Evolutionary conservation across 2,329 filamentous ascomycete species (phyloP), one percentile per base, ranked within the genome.

Genomic region (Hypomyces perniciosus): DNA sequence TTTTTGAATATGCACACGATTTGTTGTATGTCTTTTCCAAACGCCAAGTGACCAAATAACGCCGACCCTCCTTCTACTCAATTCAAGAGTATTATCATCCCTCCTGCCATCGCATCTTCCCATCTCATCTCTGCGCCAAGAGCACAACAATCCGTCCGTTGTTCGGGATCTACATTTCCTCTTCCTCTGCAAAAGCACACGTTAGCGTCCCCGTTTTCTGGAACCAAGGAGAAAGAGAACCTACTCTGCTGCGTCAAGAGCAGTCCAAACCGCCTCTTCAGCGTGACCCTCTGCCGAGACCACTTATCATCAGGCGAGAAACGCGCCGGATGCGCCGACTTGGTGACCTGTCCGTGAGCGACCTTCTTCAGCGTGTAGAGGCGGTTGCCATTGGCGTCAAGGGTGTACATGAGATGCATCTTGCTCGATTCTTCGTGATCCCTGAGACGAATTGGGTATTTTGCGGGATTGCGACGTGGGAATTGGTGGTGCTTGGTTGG

Each of bases 261-360:
- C 57, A 96, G 79, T 44, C 86, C 86, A 67, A 95, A 97, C 65
- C 93, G 81, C 77, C 88, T 90, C 85, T 96, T 96, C 64, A 97
- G 79, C 20, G 90, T 95, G 45, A 97, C 90, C 62, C 93, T 84
- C 75, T 97, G 92, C 67, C 90, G 88, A 65, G 90, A 96, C 81
- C 95, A 97, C 79, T 96, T 96, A 79, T 99, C 93, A 74, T 99
- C 93, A 57, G 93, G 93, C 43, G 90, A 96, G 79, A 97, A 99
- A 61, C 93, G 82, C 40, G 93, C 93, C 43, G 93, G 92, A 75
- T 97, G 92, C 51, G 93, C 93, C 48, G 88, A 93, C 79, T 95
- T 96, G 70, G 92, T 95, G 65, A 96, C 89, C 67, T 90, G 83
- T 66, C 87, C 86, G 62, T 84, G 78, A 62, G 80, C 76, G 60